Base-by-base conservation (phyloP, 192 early-diverging fungal species). In the Entrophospora sp. region DNA sequence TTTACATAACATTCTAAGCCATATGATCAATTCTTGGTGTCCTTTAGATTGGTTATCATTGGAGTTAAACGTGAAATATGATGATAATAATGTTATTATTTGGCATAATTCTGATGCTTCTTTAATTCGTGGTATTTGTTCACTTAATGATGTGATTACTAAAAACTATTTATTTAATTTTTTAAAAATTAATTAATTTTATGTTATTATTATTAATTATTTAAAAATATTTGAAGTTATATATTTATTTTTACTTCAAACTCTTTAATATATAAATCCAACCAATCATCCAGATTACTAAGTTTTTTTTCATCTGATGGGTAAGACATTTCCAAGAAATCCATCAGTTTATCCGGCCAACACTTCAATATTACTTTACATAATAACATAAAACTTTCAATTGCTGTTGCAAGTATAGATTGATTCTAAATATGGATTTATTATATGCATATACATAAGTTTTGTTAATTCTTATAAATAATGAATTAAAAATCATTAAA, bases 51-150 rank as follows among this genome's bases (percentile, higher is more conserved):
- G 71, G 14, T 14, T 25, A 6, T 38, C 58, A 20, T 70, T 42
- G 8, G 13, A 34, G 2, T 35, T 14, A 13, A 36, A 12, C 5
- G 7, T 40, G 10, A 73, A 64, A 28, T 73, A 66, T 30, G 66
- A 61, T 7, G 73, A 69, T 13, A 83, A 68, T 14, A 78, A 67
- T 7, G 65, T 57, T 45, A 79, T 75, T 35, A 73, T 68, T 28
- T 74, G 57, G 18, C 79, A 31, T 13, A 78, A 31, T 5, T 70
- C 64, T 7, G 68, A 66, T n/a, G 79, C 76, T 36, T 83, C 82
- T 28, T 73, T 74, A 61, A 78, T 73, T 0, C 73, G 59, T 2
- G 77, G 71, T 5, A 75, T 70, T 12, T 64, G 55, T 40, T 75
- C 75, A 24, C 66, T 71, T 25, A 78, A 55, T 68, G 73, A 75